phyloP scores from a whole-genome alignment of 2,329 filamentous ascomycete species.

The Xylaria sp. region DNA sequence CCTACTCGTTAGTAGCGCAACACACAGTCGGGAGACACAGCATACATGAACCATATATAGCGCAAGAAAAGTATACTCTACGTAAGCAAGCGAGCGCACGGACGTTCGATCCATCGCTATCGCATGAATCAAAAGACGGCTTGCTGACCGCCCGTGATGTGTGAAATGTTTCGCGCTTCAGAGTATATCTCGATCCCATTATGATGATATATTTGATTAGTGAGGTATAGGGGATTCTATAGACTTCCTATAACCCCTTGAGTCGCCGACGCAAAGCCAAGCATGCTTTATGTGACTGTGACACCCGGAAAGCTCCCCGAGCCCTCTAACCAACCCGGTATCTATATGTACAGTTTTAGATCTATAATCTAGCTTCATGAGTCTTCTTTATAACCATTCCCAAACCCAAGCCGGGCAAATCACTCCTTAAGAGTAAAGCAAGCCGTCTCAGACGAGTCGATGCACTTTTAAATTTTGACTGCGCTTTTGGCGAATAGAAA shows the following conservation, averaged over 20 bases:
- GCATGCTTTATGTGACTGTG: background rate
- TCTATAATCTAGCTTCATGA: background rate
- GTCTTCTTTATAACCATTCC: constrained; percentile 3
- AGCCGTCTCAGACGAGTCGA: background rate
- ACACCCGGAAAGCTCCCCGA: background rate
- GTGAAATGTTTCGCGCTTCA: constrained; percentile 14
- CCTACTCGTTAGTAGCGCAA: background rate
- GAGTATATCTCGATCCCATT: constrained; percentile 2
- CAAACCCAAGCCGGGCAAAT: background rate
- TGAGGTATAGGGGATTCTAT: too few species aligned
- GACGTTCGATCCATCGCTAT: constrained; percentile 1
- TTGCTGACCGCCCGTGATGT: constrained; percentile 9
- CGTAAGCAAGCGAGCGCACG: background rate
- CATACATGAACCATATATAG: constrained; percentile 3
- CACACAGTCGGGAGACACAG: background rate
- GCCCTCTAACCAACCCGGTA: background rate
- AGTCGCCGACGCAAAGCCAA: constrained; percentile 1
- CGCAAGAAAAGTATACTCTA: background rate
- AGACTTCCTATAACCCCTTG: background rate
- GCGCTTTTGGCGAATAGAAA: background rate
- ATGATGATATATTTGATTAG: background rate
- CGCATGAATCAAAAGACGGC: constrained; percentile 14
- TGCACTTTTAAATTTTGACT: background rate
- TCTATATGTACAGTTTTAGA: background rate
- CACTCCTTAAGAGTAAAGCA: background rate